Evolutionary conservation across 331 rosid species (phyloP).

Genomic region (Pyracantha coccinea): DNA sequence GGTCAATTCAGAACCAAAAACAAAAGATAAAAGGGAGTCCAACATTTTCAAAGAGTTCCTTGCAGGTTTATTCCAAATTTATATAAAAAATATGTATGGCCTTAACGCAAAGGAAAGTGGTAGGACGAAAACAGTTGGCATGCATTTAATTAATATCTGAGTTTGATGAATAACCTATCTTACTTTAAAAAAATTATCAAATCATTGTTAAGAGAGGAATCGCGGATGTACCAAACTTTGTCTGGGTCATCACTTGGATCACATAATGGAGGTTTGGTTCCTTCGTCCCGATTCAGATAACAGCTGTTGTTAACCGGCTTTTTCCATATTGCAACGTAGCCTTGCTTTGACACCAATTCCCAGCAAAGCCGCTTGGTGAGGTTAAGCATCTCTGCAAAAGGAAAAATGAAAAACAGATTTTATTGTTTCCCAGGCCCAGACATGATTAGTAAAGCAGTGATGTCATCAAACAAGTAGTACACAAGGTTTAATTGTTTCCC

Average conservation of each 20-base stretch:
- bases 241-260: conserved; percentile 72
- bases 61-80: background rate
- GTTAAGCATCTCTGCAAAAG: conserved; percentile 75
- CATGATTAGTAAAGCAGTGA: background rate
- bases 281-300: conserved; percentile 63
- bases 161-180: background rate
- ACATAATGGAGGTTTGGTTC: conserved; percentile 73
- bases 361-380: conserved; percentile 88
- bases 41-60: background rate
- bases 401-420: background rate
- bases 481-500: background rate
- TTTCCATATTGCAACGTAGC: conserved; percentile 77
- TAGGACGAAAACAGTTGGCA: background rate
- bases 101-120: background rate
- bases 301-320: conserved; percentile 71
- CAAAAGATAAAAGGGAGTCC: background rate
- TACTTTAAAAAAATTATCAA: background rate
- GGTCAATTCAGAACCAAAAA: background rate
- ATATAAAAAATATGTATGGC: background rate
- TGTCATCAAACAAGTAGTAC: background rate
- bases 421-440: background rate
- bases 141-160: background rate
- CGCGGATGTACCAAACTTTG: conserved; percentile 52
- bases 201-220: conserved; percentile 11
- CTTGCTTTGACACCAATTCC: conserved; percentile 73